Evolutionary conservation across 2,329 filamentous ascomycete genomes (phyloP).

Genomic region (Zymoseptoria passerinii): DNA sequence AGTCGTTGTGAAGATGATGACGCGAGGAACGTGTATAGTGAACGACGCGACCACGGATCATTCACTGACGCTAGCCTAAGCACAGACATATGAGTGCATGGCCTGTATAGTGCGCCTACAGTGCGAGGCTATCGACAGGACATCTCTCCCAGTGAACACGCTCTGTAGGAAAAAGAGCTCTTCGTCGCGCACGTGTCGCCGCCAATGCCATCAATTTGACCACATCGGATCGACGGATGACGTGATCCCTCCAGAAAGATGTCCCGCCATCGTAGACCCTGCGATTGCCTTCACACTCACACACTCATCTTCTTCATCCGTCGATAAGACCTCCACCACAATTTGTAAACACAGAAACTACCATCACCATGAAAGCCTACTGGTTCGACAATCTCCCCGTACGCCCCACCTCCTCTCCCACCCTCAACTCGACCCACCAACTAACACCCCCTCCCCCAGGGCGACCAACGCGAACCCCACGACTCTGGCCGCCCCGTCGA

Average conservation of each 20-base stretch:
- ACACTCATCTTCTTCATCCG: not conserved
- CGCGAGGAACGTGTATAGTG: not conserved
- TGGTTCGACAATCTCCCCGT: conserved; percentile 59
- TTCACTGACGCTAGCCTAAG: not conserved
- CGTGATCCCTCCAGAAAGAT: not conserved
- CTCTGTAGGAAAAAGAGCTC: not conserved
- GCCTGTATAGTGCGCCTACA: not conserved
- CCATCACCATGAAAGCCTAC: conserved; percentile 52
- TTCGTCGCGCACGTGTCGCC: not conserved
- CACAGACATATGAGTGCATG: not conserved
- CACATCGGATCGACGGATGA: not conserved
- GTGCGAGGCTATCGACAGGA: too few species aligned
- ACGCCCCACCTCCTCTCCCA: conserved; percentile 21
- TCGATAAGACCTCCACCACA: not conserved
- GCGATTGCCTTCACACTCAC: not conserved
- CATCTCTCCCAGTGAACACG: too few species aligned
- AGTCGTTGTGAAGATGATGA: not conserved
- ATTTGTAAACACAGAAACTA: not conserved
- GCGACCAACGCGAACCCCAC: conserved; percentile 87
- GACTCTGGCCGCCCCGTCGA: conserved; percentile 68
- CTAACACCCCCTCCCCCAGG: not conserved
- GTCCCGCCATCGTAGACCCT: not conserved
- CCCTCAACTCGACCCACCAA: conserved; percentile 9
- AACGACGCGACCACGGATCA: not conserved
- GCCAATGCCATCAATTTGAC: not conserved